These are phyloP conservation scores for Ceratobasidium sp. DNA, from an alignment of 1,284 basidiomycete species.

Conservation along the genomic window DNA sequence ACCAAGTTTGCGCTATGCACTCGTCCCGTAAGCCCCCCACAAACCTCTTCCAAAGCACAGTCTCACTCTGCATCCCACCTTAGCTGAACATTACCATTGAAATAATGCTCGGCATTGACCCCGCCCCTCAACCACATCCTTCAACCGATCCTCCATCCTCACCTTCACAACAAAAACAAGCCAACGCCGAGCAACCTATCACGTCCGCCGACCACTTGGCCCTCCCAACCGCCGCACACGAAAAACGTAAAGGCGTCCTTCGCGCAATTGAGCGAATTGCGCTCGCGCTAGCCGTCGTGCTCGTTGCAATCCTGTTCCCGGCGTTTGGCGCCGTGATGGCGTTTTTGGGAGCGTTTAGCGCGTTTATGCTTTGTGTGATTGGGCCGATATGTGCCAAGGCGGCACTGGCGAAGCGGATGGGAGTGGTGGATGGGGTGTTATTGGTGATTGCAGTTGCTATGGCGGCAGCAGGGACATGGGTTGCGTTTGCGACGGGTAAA, in stretches of 20 bases:
- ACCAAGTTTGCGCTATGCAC: slow-evolving; percentile 91
- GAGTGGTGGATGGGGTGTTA: slow-evolving; percentile 67
- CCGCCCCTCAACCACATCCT: slow-evolving; percentile 53
- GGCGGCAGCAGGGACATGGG: slow-evolving; percentile 80
- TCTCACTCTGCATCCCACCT: neutral
- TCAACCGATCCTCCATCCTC: slow-evolving; percentile 57
- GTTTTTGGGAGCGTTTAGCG: slow-evolving; percentile 88
- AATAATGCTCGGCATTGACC: slow-evolving; percentile 75
- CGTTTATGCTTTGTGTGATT: slow-evolving; percentile 86
- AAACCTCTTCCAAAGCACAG: neutral
- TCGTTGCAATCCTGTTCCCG: slow-evolving; percentile 82
- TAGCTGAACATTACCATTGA: slow-evolving; percentile 85
- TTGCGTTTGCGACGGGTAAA: slow-evolving; percentile 35
- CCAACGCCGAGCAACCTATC: slow-evolving; percentile 44
- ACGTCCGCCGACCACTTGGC: slow-evolving; percentile 51
- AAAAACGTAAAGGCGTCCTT: slow-evolving; percentile 61
- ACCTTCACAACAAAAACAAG: slow-evolving; percentile 49
- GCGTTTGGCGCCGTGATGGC: slow-evolving; percentile 92
- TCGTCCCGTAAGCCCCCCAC: slow-evolving; percentile 66
- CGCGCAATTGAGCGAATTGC: slow-evolving; percentile 70
- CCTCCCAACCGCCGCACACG: slow-evolving; percentile 44
- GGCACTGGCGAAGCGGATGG: slow-evolving; percentile 64
- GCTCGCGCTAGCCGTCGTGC: slow-evolving; percentile 72
- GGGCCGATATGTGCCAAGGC: slow-evolving; percentile 78
- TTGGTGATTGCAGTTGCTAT: slow-evolving; percentile 71